phyloP scores from a whole-genome alignment of 495 filamentous ascomycete genomes.

The Penicillium tannophilum region DNA sequence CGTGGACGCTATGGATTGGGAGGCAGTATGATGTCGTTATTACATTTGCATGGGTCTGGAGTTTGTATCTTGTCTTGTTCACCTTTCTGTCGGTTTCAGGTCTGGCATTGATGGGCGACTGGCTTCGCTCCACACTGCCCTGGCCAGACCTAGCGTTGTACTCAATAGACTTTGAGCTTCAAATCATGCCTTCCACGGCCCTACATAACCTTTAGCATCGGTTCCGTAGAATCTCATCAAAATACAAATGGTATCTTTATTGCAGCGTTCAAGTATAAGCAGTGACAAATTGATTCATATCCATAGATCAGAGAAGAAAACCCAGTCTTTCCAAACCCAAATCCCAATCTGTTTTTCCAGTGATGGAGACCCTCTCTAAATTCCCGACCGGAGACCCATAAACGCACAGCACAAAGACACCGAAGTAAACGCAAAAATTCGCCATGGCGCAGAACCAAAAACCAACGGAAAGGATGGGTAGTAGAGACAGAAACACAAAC shows the following conservation, averaged over 20 bases:
- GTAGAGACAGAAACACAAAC: constrained; percentile 11
- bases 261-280: constrained; percentile 16
- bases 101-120: neutral
- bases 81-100: too few relatives aligned
- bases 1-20: constrained; percentile 69
- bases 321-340: constrained; percentile 22
- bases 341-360: constrained; percentile 35
- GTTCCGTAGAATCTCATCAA: neutral
- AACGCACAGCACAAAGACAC: constrained; percentile 29
- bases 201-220: too few relatives aligned
- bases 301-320: constrained; percentile 23
- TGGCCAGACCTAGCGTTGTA: neutral
- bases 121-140: constrained; percentile 3
- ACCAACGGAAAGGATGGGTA: constrained; percentile 5
- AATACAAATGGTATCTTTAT: constrained; percentile 18
- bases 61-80: neutral
- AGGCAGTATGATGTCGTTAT: constrained; percentile 42
- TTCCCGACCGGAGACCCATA: constrained; percentile 33
- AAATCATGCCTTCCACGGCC: too few relatives aligned
- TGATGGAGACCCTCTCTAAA: constrained; percentile 41
- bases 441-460: constrained; percentile 7
- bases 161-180: neutral
- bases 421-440: constrained; percentile 12
- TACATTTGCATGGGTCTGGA: constrained; percentile 11
- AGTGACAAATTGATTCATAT: constrained; percentile 22